phyloP scores from a whole-genome alignment of 106 monocot species.

The Iris macrosiphon region DNA sequence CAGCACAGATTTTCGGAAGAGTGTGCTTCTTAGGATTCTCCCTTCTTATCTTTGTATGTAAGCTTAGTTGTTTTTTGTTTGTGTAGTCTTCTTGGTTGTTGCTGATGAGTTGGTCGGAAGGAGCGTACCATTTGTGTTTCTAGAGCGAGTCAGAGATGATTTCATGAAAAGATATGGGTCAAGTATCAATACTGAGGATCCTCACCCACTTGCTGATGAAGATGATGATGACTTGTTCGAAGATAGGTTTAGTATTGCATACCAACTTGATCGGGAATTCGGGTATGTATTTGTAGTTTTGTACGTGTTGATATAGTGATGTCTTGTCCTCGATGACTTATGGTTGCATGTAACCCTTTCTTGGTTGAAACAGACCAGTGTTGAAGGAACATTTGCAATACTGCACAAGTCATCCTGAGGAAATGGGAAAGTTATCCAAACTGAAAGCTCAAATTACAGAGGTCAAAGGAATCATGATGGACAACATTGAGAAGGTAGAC shows the following conservation, averaged over 20 bases:
- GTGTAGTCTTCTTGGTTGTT: conserved; percentile 83
- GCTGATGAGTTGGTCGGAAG: conserved; percentile 78
- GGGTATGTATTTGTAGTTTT: conserved; percentile 53
- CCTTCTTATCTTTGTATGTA: no score
- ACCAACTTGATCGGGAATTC: conserved; percentile 89
- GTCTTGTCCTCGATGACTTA: background rate
- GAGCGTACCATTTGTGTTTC: conserved; percentile 82
- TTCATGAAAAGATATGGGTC: conserved; percentile 77
- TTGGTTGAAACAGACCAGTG: conserved; percentile 45
- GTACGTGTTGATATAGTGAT: no score
- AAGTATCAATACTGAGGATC: conserved; percentile 40
- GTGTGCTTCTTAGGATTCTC: no score
- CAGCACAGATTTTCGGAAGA: no score
- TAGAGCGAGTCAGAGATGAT: conserved; percentile 80
- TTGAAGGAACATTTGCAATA: conserved; percentile 94
- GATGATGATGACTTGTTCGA: conserved; percentile 88
- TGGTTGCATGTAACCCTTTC: background rate
- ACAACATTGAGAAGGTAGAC: conserved; percentile 92
- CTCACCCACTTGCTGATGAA: conserved; percentile 74
- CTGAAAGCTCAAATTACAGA: conserved; percentile 87
- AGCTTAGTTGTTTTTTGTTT: no score
- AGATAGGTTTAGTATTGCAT: conserved; percentile 84
- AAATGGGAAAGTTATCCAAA: conserved; percentile 84
- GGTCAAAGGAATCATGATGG: conserved; percentile 99
- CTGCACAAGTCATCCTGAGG: conserved; percentile 84